Base-by-base conservation (phyloP, 192 early-diverging fungal species). In the Piromyces finnis region DNA sequence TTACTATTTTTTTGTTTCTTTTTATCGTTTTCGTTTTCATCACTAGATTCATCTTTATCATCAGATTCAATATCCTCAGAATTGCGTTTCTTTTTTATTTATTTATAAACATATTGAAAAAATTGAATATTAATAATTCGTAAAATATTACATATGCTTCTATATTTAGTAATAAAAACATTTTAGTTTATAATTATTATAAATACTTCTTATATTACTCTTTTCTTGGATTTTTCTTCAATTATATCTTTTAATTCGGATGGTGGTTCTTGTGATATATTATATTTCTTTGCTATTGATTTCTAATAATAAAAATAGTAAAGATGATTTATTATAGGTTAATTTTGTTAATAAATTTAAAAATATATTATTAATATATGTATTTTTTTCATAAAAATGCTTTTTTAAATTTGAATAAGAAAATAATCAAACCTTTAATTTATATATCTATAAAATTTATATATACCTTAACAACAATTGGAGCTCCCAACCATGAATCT, bases 401-500 rank as follows among this genome's bases (percentile, higher is more conserved):
- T n/a, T n/a, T n/a, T n/a, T n/a, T n/a, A n/a, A n/a, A n/a, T n/a
- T n/a, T n/a, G n/a, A n/a, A n/a, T n/a, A n/a, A n/a, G n/a, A n/a
- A n/a, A n/a, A n/a, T n/a, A n/a, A n/a, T n/a, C n/a, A n/a, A n/a
- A n/a, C n/a, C n/a, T n/a, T n/a, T n/a, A n/a, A n/a, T n/a, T n/a
- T n/a, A n/a, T n/a, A n/a, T n/a, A n/a, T n/a, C n/a, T n/a, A n/a
- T n/a, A n/a, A n/a, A n/a, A n/a, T n/a, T n/a, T 32, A 32, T 6
- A 32, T 32, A 32, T 32, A 91, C 92, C 85, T 89, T 87, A 32
- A 94, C 86, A 15, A 91, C 77, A 90, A 92, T 93, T 15, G 92
- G 93, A n/a, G 92, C 90, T 30, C 91, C 91, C 39, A 90, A 81
- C 84, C 92, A 93, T 26, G 83, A 83, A 59, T 94, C 94, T 79